Evolutionary conservation across 2,329 filamentous ascomycete species (phyloP).

Genomic region (Gremmenia infestans): DNA sequence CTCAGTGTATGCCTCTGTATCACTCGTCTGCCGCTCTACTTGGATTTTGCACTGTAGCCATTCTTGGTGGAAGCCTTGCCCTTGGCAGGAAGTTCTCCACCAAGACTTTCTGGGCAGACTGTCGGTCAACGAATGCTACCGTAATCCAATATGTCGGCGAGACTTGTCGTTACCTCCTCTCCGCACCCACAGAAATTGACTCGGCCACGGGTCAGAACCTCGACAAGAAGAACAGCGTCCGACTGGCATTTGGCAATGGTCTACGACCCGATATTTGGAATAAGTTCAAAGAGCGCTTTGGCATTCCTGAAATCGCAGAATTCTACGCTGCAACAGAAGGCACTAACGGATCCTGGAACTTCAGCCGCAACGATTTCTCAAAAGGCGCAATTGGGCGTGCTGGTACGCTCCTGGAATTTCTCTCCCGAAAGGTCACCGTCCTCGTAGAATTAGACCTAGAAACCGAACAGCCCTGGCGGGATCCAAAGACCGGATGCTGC

Average conservation of each 20-base stretch:
- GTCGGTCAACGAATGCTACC: slow-evolving; percentile 64
- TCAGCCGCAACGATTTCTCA: slow-evolving; percentile 65
- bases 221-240: slow-evolving; percentile 69
- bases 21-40: slow-evolving; percentile 74
- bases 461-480: slow-evolving; percentile 62
- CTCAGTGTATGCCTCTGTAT: slow-evolving; percentile 80
- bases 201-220: slow-evolving; percentile 59
- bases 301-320: slow-evolving; percentile 66
- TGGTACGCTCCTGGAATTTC: slow-evolving; percentile 54
- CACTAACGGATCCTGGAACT: slow-evolving; percentile 64
- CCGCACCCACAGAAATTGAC: slow-evolving; percentile 57
- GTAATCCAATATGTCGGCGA: slow-evolving; percentile 86
- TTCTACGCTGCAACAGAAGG: slow-evolving; percentile 81
- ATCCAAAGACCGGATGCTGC: slow-evolving; percentile 66
- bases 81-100: slow-evolving; percentile 76
- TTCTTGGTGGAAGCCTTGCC: slow-evolving; percentile 59
- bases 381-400: slow-evolving; percentile 74
- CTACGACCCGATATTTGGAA: slow-evolving; percentile 83
- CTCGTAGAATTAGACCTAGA: slow-evolving; percentile 69
- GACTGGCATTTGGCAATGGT: slow-evolving; percentile 77
- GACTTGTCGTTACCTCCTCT: slow-evolving; percentile 75
- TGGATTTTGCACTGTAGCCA: slow-evolving; percentile 58
- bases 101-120: slow-evolving; percentile 70
- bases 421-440: slow-evolving; percentile 47
- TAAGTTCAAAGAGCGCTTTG: slow-evolving; percentile 75